phyloP scores from a whole-genome alignment of 768 basidiomycete species.

The Lactarius akahatsu region DNA sequence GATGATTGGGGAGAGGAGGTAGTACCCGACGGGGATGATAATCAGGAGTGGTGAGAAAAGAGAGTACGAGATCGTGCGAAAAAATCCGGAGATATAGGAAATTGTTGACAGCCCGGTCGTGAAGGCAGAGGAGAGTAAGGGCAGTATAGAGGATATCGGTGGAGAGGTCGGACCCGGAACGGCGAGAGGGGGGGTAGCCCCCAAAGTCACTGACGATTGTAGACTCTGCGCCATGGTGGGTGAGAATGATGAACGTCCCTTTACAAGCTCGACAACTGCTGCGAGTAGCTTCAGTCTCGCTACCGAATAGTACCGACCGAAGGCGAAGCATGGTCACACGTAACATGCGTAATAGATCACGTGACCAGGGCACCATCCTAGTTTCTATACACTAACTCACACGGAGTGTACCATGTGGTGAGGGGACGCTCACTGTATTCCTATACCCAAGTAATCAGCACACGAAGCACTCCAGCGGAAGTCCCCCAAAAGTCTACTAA shows the following conservation, averaged over 20 bases:
- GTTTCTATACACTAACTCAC: too few species aligned
- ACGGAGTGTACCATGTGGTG: too few species aligned
- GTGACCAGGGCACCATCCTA: too few species aligned
- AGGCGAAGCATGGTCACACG: too few species aligned
- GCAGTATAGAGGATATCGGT: conserved; percentile 16
- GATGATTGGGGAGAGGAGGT: conserved; percentile 24
- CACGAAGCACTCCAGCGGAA: too few species aligned
- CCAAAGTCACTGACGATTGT: not conserved
- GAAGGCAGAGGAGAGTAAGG: not conserved
- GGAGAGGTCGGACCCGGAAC: conserved; percentile 13
- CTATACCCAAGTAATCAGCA: too few species aligned
- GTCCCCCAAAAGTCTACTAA: too few species aligned
- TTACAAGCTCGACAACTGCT: not conserved
- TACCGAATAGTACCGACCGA: too few species aligned
- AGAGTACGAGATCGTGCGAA: not conserved
- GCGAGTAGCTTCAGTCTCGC: too few species aligned
- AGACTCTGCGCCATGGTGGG: conserved; percentile 13
- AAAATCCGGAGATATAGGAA: not conserved
- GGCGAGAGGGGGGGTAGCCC: not conserved
- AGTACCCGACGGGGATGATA: conserved; percentile 7
- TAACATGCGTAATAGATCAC: too few species aligned
- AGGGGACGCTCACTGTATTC: too few species aligned
- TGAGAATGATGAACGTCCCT: not conserved
- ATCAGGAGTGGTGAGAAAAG: conserved; percentile 15
- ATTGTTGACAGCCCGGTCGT: not conserved